Conservation (phyloP, 805 yeast genomes). For the Saturnispora gosingensis region DNA sequence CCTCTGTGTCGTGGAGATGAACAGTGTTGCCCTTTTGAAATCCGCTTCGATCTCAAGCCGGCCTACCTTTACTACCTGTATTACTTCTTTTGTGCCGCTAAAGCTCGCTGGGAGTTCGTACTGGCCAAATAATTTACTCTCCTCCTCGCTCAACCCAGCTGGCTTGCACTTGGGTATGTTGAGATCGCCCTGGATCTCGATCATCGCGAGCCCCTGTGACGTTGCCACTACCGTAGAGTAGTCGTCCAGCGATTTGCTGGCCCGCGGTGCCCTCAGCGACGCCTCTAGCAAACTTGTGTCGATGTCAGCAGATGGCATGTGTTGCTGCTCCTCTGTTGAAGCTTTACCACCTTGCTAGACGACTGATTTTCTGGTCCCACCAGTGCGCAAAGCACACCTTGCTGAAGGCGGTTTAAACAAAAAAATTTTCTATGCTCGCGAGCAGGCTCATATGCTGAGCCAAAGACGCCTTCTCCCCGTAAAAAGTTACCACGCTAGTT, state of each 20-base stretch:
- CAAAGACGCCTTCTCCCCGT: too few relatives aligned
- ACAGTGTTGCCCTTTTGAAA: conserved; percentile 43
- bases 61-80: conserved; percentile 39
- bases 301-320: neutral
- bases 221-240: conserved; percentile 26
- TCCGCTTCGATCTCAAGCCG: conserved; percentile 37
- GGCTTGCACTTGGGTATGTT: conserved; percentile 37
- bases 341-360: neutral
- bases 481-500: neutral
- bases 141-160: conserved; percentile 26
- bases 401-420: neutral
- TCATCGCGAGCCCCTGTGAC: conserved; percentile 46
- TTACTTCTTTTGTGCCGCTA: neutral
- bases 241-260: neutral
- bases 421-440: too few relatives aligned
- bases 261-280: neutral
- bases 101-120: conserved; percentile 16
- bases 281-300: neutral
- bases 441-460: too few relatives aligned
- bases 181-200: conserved; percentile 71
- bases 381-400: neutral
- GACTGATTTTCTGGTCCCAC: too few relatives aligned
- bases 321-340: neutral
- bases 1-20: conserved; percentile 62
- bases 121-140: conserved; percentile 28